Evolutionary conservation across 2,329 filamentous ascomycete species (phyloP).

Genomic region (Aspergillus neotritici): DNA sequence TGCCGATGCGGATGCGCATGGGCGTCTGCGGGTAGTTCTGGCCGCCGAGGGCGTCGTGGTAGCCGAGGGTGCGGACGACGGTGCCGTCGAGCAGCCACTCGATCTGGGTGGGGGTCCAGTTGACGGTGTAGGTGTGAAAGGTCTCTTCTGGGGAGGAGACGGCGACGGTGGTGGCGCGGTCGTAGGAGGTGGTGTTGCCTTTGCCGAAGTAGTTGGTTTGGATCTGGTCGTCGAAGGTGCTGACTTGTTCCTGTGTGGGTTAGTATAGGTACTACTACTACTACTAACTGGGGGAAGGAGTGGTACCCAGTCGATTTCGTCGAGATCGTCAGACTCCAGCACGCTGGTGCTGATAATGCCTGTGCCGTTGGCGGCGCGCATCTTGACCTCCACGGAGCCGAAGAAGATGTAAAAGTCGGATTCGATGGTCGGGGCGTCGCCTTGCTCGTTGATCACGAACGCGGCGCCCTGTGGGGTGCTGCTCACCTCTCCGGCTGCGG

Average conservation of each 20-base stretch:
- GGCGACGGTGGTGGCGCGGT: too few relatives aligned
- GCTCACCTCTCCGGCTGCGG: constrained; percentile 58
- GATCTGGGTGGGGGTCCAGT: too few relatives aligned
- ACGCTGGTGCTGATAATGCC: constrained; percentile 91
- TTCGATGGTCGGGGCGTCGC: constrained; percentile 78
- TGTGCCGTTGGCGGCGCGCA: constrained; percentile 81
- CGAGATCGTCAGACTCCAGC: constrained; percentile 80
- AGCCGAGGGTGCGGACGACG: too few relatives aligned
- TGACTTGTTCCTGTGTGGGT: constrained; percentile 32
- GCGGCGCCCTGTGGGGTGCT: constrained; percentile 66
- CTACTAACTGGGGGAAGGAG: constrained; percentile 47
- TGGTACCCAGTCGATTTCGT: constrained; percentile 89
- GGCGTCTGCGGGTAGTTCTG: too few relatives aligned
- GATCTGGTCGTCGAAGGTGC: constrained; percentile 27
- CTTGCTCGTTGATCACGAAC: constrained; percentile 70
- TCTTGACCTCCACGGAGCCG: constrained; percentile 74
- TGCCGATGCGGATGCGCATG: too few relatives aligned
- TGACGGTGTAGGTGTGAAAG: too few relatives aligned
- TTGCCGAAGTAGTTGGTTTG: constrained; percentile 98
- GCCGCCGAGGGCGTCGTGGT: too few relatives aligned
- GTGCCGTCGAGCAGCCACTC: too few relatives aligned
- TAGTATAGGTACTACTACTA: constrained; percentile 49
- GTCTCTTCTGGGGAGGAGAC: too few relatives aligned
- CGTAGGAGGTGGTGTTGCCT: constrained; percentile 59
- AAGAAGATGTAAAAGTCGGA: constrained; percentile 99